Evolutionary conservation across 73 alveolate genomes (phyloP).

Genomic region (Paramecium caudatum): DNA sequence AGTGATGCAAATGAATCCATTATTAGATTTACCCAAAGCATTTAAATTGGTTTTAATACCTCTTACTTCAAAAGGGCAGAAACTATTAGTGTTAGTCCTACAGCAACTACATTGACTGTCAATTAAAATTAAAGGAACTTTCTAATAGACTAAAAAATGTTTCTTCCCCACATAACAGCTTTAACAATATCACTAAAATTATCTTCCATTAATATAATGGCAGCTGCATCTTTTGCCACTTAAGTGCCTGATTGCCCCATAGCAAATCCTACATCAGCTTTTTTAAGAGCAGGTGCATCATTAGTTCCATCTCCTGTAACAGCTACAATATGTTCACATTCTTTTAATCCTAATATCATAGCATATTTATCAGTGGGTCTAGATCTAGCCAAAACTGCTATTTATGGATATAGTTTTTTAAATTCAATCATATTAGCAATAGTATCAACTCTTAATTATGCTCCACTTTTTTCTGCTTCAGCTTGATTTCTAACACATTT

Average conservation of each 20-base stretch:
- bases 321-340: constrained; percentile 90
- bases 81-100: constrained; percentile 92
- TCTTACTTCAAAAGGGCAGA: constrained; percentile 91
- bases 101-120: constrained; percentile 94
- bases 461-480: constrained; percentile 63
- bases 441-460: constrained; percentile 81
- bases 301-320: constrained; percentile 97
- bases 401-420: constrained; percentile 72
- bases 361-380: constrained; percentile 95
- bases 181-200: constrained; percentile 94
- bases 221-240: constrained; percentile 99
- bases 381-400: constrained; percentile 91
- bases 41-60: constrained; percentile 91
- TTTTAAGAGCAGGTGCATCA: constrained; percentile 96
- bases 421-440: constrained; percentile 84
- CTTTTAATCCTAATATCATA: constrained; percentile 90
- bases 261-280: constrained; percentile 96
- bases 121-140: constrained; percentile 95
- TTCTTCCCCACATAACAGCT: constrained; percentile 98
- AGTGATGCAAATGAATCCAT: constrained; percentile 97
- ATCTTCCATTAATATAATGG: constrained; percentile 97
- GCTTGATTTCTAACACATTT: constrained; percentile 74
- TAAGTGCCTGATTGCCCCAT: constrained; percentile 97
- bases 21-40: constrained; percentile 94
- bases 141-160: constrained; percentile 92